Percentiles rank a stretch among this genome's conserved stretches.
Evolutionary conservation across 1,284 basidiomycete species (phyloP).

Genomic region (Prillingera fragicola): DNA sequence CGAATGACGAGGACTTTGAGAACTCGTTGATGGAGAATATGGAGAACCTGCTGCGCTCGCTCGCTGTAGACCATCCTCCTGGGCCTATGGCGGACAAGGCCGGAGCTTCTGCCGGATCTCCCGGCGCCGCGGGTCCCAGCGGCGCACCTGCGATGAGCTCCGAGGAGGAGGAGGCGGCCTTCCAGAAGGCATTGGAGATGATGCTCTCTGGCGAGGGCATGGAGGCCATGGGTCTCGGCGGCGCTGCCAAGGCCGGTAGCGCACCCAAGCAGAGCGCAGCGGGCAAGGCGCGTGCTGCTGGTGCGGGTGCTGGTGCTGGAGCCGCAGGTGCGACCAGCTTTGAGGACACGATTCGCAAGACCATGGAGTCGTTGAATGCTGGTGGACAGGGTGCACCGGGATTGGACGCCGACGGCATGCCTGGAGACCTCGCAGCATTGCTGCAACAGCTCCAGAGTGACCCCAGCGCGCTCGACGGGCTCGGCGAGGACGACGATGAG

Average conservation of each 20-base stretch:
- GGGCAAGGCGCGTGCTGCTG: background rate
- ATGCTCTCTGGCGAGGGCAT: slow-evolving; percentile 64
- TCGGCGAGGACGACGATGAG: slow-evolving; percentile 56
- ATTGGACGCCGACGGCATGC: slow-evolving; percentile 16
- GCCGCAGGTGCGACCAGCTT: slow-evolving; percentile 51
- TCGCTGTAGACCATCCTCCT: slow-evolving; percentile 51
- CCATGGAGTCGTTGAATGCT: slow-evolving; percentile 72
- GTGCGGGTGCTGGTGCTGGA: background rate
- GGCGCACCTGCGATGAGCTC: slow-evolving; percentile 20
- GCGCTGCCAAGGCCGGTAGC: background rate
- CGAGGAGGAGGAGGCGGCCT: slow-evolving; percentile 48
- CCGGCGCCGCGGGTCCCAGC: slow-evolving; percentile 14
- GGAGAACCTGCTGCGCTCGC: slow-evolving; percentile 73
- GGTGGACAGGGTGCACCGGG: slow-evolving; percentile 33
- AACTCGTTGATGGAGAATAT: slow-evolving; percentile 71
- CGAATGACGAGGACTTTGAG: slow-evolving; percentile 55
- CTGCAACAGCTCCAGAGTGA: slow-evolving; percentile 45
- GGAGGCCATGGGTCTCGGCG: slow-evolving; percentile 51
- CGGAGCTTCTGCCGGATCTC: background rate
- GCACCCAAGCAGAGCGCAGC: too few species aligned
- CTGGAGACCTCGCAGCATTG: slow-evolving; percentile 29
- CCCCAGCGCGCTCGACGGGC: slow-evolving; percentile 53
- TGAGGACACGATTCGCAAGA: slow-evolving; percentile 68
- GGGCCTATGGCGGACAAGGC: slow-evolving; percentile 26
- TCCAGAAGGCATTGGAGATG: slow-evolving; percentile 67